Conservation (phyloP, 2,329 filamentous ascomycete genomes). For the Nemania serpens region DNA sequence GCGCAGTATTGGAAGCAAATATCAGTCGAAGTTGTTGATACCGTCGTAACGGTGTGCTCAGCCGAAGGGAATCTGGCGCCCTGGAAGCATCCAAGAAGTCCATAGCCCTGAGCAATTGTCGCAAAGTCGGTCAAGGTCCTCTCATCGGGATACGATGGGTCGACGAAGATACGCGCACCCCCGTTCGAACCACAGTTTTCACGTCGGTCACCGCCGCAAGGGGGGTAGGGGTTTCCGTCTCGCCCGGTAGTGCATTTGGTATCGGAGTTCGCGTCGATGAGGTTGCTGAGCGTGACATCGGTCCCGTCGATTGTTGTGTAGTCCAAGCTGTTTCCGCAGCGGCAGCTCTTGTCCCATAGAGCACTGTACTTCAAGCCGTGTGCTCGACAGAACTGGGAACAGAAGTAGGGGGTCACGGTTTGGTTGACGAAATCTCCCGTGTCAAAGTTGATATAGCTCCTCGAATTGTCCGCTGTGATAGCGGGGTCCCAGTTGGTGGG, state of each 20-base stretch:
- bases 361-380: conserved; percentile 37
- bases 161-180: conserved; percentile 35
- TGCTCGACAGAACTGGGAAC: conserved; percentile 33
- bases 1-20: conserved; percentile 27
- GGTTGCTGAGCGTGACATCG: not conserved
- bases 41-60: not conserved
- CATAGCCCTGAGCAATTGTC: conserved; percentile 26
- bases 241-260: not conserved
- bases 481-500: conserved; percentile 21
- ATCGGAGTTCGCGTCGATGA: conserved; percentile 12
- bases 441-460: conserved; percentile 32
- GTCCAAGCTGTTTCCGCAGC: conserved; percentile 34
- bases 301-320: conserved; percentile 3
- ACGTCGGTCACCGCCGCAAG: conserved; percentile 35
- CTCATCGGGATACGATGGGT: conserved; percentile 35
- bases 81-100: conserved; percentile 38
- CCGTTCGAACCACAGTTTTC: conserved; percentile 37
- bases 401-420: conserved; percentile 36
- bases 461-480: conserved; percentile 17
- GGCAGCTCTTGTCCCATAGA: conserved; percentile 32
- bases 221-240: not conserved
- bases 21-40: not conserved
- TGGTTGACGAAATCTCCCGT: conserved; percentile 32
- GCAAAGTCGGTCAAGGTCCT: not conserved
- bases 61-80: conserved; percentile 27